Evolutionary conservation across 2,329 filamentous ascomycete genomes (phyloP).

Genomic region (Sporothrix variecibatus): DNA sequence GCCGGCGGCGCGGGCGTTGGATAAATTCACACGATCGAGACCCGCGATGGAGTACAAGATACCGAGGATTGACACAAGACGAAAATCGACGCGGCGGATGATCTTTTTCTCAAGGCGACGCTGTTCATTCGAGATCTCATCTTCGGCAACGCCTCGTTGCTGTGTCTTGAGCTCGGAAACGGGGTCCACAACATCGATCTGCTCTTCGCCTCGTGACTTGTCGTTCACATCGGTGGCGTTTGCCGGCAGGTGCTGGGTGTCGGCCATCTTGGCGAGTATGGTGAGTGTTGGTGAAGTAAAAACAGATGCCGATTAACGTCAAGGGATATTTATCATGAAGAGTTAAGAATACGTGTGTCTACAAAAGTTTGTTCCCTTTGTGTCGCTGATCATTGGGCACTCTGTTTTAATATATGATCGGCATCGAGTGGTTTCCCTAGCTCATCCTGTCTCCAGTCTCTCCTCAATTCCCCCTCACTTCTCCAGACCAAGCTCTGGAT

Average conservation of each 20-base stretch:
- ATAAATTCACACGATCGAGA: slow-evolving; percentile 54
- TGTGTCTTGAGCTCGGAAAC: background rate
- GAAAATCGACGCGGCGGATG: slow-evolving; percentile 33
- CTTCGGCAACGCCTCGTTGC: background rate
- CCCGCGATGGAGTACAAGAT: slow-evolving; percentile 56
- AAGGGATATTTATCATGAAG: background rate
- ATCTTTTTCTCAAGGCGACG: slow-evolving; percentile 10
- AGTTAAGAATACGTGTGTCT: background rate
- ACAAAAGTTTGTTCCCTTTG: background rate
- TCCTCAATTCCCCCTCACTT: background rate
- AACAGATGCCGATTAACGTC: background rate
- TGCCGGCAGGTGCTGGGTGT: background rate
- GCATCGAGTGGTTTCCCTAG: background rate
- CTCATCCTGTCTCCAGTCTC: background rate
- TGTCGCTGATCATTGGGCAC: background rate
- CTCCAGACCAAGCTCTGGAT: background rate
- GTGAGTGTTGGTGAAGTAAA: background rate
- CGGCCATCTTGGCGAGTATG: background rate
- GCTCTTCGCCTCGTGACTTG: background rate
- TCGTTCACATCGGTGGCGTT: background rate
- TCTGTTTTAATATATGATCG: background rate
- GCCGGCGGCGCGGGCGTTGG: slow-evolving; percentile 51
- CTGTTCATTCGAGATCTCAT: background rate
- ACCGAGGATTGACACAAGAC: slow-evolving; percentile 47
- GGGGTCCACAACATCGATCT: background rate